Conservation (phyloP, 441 rosid genomes). For the Gossypium davidsonii region DNA sequence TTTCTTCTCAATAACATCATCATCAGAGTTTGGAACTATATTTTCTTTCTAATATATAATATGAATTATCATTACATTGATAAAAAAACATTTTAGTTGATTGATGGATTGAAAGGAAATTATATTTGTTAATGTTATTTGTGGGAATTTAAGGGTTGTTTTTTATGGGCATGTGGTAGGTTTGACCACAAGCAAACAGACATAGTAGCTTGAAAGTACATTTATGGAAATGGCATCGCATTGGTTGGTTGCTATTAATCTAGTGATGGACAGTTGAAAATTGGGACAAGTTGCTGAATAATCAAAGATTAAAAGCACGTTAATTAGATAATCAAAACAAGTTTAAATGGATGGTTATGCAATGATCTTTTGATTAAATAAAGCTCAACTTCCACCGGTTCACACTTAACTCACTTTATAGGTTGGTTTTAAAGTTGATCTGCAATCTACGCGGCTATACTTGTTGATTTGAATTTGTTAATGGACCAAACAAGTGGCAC, state of each 20-base stretch:
- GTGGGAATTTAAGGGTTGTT: not conserved
- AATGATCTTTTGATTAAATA: not conserved
- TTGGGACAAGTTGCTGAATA: not conserved
- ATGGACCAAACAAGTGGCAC: not conserved
- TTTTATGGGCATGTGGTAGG: not conserved
- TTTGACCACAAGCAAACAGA: not conserved
- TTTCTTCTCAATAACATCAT: no score
- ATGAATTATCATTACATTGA: no score
- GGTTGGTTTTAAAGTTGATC: not conserved
- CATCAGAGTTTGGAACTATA: no score
- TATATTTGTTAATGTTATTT: not conserved
- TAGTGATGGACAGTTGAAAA: not conserved
- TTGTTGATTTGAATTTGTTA: no score
- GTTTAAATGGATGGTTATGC: not conserved
- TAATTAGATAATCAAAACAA: not conserved
- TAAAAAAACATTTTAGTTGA: no score
- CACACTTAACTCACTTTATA: not conserved
- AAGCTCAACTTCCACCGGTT: not conserved
- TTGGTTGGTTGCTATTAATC: not conserved
- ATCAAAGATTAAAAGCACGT: not conserved
- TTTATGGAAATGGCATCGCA: not conserved
- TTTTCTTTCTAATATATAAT: no score
- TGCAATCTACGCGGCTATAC: no score
- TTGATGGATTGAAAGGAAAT: not conserved
- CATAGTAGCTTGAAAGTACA: not conserved